phyloP scores from a whole-genome alignment of 257 asterid genomes.

The Gentiana macrophylla region DNA sequence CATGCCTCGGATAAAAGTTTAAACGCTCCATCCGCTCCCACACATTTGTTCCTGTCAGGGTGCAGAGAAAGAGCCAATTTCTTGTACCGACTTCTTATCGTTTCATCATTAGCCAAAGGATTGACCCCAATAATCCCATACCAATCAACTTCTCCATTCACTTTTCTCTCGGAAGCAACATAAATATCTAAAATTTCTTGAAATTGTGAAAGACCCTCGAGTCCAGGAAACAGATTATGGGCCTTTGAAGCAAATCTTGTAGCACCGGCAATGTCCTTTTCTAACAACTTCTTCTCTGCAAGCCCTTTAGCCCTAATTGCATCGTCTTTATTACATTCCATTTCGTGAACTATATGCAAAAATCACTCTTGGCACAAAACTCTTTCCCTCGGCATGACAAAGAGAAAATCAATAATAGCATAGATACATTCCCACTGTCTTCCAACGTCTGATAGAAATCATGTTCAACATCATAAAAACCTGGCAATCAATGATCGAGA shows the following conservation, averaged over 20 bases:
- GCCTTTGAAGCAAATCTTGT: slow-evolving; percentile 49
- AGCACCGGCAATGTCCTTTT: slow-evolving; percentile 53
- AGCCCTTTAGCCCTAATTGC: slow-evolving; percentile 45
- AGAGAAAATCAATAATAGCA: too few species aligned
- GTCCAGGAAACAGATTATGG: slow-evolving; percentile 39
- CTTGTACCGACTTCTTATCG: slow-evolving; percentile 29
- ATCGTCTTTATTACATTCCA: slow-evolving; percentile 61
- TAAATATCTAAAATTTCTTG: slow-evolving; percentile 34
- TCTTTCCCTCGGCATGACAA: too few species aligned
- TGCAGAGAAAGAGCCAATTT: slow-evolving; percentile 50
- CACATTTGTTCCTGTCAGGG: slow-evolving; percentile 63
- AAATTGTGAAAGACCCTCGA: slow-evolving; percentile 56
- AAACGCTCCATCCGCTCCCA: slow-evolving; percentile 70
- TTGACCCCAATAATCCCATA: slow-evolving; percentile 45
- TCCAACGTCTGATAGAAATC: too few species aligned
- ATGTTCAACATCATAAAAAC: too few species aligned
- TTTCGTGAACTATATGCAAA: neutral
- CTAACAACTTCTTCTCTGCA: slow-evolving; percentile 43
- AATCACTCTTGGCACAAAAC: too few species aligned
- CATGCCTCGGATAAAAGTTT: slow-evolving; percentile 46
- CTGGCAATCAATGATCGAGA: too few species aligned
- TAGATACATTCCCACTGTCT: too few species aligned
- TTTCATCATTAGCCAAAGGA: slow-evolving; percentile 30
- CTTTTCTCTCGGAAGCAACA: slow-evolving; percentile 34
- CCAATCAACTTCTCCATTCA: slow-evolving; percentile 42